Evolutionary conservation across 768 basidiomycete genomes (phyloP).

Genomic region (Coprinellus aureogranulatus): DNA sequence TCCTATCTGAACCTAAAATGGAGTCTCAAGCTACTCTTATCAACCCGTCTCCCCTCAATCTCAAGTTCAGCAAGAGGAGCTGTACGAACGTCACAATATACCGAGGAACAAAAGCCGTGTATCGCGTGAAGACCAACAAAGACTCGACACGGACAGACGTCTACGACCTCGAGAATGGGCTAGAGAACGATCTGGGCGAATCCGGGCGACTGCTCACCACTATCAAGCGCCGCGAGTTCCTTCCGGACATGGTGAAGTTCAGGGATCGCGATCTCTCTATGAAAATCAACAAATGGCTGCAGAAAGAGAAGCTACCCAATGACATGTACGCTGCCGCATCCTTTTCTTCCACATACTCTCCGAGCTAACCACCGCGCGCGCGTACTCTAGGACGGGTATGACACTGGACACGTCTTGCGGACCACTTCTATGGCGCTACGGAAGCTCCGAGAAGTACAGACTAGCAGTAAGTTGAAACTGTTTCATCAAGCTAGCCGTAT

Average conservation of each 20-base stretch:
- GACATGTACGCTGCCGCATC: neutral
- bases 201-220: constrained; percentile 3
- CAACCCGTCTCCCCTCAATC: constrained; percentile 3
- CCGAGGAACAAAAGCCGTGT: neutral
- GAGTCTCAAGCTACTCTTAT: constrained; percentile 7
- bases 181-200: neutral
- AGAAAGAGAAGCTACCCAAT: constrained; percentile 9
- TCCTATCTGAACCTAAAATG: neutral
- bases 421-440: constrained; percentile 5
- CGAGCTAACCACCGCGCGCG: neutral
- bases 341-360: neutral
- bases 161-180: neutral
- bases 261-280: neutral
- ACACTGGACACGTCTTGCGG: constrained; percentile 7
- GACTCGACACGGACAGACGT: constrained; percentile 9
- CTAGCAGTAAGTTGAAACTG: constrained; percentile 4
- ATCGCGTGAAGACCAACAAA: constrained; percentile 5
- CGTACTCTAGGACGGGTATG: constrained; percentile 2
- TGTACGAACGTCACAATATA: constrained; percentile 7
- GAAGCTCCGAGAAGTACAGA: constrained; percentile 2
- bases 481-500: neutral
- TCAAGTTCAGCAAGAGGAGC: constrained; percentile 10
- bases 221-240: constrained; percentile 11
- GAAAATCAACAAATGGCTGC: constrained; percentile 8
- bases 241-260: constrained; percentile 11